Percentiles rank a stretch among this genome's conserved stretches.
phyloP scores from a whole-genome alignment of 164 flowering plant species.

The Annona cherimola region DNA sequence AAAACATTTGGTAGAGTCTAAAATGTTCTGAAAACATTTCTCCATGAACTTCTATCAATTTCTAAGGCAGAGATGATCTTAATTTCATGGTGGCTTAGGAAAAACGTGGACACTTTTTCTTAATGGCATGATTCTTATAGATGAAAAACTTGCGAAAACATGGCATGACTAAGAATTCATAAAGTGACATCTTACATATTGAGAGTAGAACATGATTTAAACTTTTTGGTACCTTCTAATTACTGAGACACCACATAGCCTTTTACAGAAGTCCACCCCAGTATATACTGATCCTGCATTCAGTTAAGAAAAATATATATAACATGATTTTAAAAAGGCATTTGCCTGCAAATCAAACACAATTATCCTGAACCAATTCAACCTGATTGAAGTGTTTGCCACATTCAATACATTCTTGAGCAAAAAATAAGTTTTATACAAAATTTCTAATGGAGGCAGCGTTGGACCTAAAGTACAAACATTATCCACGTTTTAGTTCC shows the following conservation, averaged over 20 bases:
- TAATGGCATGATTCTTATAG: too few species aligned
- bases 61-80: neutral
- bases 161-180: too few species aligned
- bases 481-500: neutral
- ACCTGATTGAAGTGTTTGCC: neutral
- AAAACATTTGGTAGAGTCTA: too few species aligned
- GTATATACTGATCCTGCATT: conserved; percentile 87
- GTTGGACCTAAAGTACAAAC: neutral
- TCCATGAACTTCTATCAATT: neutral
- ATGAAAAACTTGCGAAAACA: too few species aligned
- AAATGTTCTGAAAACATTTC: too few species aligned
- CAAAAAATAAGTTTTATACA: neutral
- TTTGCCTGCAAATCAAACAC: neutral
- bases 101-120: too few species aligned
- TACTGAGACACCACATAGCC: conserved; percentile 91
- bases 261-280: conserved; percentile 98
- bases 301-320: neutral
- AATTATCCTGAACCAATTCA: neutral
- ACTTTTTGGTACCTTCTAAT: conserved; percentile 73
- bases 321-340: neutral
- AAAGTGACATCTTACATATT: too few species aligned
- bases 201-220: neutral
- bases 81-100: too few species aligned
- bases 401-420: neutral
- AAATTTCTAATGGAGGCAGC: neutral